A percentile compares a stretch with the other conserved stretches of the same genome.
Conservation (phyloP, 345 rosid genomes). For the Brassica rapa region DNA sequence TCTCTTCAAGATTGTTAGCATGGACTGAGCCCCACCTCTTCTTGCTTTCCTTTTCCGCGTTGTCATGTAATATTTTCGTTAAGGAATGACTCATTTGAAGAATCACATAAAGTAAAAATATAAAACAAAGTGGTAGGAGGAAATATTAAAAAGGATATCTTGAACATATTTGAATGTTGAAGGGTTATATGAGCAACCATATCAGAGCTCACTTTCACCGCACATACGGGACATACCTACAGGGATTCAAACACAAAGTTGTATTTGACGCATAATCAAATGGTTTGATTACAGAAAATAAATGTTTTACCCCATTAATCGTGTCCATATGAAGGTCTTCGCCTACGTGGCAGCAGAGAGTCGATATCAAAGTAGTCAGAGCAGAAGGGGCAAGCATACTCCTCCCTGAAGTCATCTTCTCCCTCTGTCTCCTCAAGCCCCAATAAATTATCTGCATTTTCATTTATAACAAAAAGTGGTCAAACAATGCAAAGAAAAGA, state of each 20-base stretch:
- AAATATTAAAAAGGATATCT: conserved; percentile 65
- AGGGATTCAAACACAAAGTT: background rate
- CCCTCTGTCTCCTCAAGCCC: conserved; percentile 83
- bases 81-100: conserved; percentile 48
- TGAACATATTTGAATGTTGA: conserved; percentile 83
- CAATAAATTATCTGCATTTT: conserved; percentile 59
- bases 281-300: too few relatives aligned
- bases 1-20: conserved; percentile 72
- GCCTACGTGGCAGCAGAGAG: conserved; percentile 90
- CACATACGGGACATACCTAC: conserved; percentile 95
- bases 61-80: conserved; percentile 57
- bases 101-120: background rate
- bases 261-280: too few relatives aligned
- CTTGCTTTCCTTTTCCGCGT: conserved; percentile 84
- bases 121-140: background rate
- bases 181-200: conserved; percentile 96
- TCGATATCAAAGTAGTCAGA: conserved; percentile 82
- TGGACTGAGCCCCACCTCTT: conserved; percentile 76
- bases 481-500: too few relatives aligned
- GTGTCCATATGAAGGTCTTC: conserved; percentile 79
- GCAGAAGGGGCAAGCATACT: conserved; percentile 94
- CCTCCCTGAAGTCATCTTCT: conserved; percentile 88
- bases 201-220: conserved; percentile 81
- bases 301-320: conserved; percentile 60
- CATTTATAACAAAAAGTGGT: background rate